Evolutionary conservation across 2,329 filamentous ascomycete genomes (phyloP).

Genomic region (Stachybotrys chlorohalonatus): DNA sequence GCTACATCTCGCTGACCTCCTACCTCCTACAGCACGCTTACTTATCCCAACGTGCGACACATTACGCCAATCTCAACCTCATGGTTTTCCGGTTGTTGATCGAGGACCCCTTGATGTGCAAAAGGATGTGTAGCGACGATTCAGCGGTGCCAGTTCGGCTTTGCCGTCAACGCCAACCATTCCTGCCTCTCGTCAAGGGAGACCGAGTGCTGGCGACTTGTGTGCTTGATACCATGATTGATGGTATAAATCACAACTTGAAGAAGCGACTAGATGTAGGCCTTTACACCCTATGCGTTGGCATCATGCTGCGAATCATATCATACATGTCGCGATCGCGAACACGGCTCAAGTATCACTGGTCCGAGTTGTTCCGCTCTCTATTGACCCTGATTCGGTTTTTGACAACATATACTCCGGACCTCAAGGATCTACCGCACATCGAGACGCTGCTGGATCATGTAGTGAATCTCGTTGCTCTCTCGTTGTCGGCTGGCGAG

Average conservation of each 20-base stretch:
- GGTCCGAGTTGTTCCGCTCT: slow-evolving; percentile 89
- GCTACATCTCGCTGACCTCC: slow-evolving; percentile 79
- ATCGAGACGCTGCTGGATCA: slow-evolving; percentile 68
- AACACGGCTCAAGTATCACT: slow-evolving; percentile 80
- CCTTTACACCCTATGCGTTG: slow-evolving; percentile 74
- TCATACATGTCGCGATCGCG: slow-evolving; percentile 77
- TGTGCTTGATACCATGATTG: slow-evolving; percentile 79
- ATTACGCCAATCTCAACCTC: slow-evolving; percentile 79
- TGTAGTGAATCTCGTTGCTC: slow-evolving; percentile 72
- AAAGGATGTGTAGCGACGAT: slow-evolving; percentile 74
- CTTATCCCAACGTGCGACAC: slow-evolving; percentile 64
- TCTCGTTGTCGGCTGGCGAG: slow-evolving; percentile 80
- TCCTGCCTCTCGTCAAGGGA: slow-evolving; percentile 63
- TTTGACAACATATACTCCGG: slow-evolving; percentile 73
- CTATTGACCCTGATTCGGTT: slow-evolving; percentile 84
- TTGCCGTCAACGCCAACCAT: slow-evolving; percentile 82
- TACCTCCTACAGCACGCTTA: slow-evolving; percentile 93
- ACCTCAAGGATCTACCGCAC: slow-evolving; percentile 60
- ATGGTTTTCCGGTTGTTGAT: slow-evolving; percentile 79
- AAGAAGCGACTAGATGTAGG: slow-evolving; percentile 75
- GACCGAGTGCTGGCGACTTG: slow-evolving; percentile 67
- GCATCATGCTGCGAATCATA: slow-evolving; percentile 73
- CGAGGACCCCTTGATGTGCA: slow-evolving; percentile 75
- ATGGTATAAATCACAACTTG: slow-evolving; percentile 91
- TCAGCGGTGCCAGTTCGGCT: slow-evolving; percentile 66